phyloP scores from a whole-genome alignment of 2,329 filamentous ascomycete genomes.

The Aspergillus novoparasiticus region DNA sequence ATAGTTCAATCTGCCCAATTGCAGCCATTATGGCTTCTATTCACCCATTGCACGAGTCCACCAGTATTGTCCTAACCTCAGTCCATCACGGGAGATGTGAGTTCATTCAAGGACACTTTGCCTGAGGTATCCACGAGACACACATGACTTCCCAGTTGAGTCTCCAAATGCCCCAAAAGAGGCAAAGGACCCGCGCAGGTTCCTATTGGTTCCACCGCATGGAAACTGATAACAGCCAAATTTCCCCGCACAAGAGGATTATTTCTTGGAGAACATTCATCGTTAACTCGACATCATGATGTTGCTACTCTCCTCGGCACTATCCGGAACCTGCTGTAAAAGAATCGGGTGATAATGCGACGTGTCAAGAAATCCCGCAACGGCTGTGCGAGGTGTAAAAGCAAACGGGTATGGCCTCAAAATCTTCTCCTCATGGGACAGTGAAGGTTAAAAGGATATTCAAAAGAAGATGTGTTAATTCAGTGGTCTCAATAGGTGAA shows the following conservation, averaged over 20 bases:
- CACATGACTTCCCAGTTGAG: neutral
- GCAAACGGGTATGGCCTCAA: conserved; percentile 37
- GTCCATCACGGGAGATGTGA: neutral
- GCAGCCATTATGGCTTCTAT: neutral
- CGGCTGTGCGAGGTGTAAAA: conserved; percentile 45
- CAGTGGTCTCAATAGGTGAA: conserved; percentile 34
- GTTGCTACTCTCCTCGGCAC: conserved; percentile 37
- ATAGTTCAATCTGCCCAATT: conserved; percentile 18
- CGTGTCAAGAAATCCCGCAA: conserved; percentile 47
- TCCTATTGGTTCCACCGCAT: neutral
- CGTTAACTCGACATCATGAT: neutral
- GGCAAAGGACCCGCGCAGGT: neutral
- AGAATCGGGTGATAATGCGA: conserved; percentile 47
- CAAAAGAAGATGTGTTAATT: neutral
- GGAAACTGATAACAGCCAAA: conserved; percentile 1
- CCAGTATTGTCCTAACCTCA: too few relatives aligned
- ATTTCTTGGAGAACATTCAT: neutral
- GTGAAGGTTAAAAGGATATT: neutral
- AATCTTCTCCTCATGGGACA: neutral
- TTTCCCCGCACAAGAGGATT: conserved; percentile 9
- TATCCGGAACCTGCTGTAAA: conserved; percentile 45
- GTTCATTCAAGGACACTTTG: neutral
- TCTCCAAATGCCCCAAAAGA: conserved; percentile 4
- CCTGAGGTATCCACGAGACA: neutral
- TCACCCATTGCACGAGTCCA: neutral